phyloP scores from a whole-genome alignment of 2,329 filamentous ascomycete species.

The Paecilomyces variotii region DNA sequence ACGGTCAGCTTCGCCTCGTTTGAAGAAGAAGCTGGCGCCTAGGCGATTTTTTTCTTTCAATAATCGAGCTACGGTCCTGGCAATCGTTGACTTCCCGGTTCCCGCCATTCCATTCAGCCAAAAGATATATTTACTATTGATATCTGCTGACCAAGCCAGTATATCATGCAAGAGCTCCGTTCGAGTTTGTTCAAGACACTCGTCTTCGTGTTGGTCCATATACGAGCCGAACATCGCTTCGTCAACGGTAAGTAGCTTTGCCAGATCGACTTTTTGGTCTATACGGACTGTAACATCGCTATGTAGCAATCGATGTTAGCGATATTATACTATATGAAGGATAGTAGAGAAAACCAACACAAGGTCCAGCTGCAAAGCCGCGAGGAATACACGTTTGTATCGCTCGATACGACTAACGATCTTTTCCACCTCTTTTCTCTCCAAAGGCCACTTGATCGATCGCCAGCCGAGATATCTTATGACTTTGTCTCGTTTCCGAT shows the following conservation, averaged over 20 bases:
- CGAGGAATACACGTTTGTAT: no score
- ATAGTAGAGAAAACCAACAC: no score
- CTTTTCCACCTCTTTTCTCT: no score
- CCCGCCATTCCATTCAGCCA: not conserved
- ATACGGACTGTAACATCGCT: not conserved
- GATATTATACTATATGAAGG: no score
- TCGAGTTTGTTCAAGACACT: not conserved
- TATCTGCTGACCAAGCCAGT: not conserved
- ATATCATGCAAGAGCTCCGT: not conserved
- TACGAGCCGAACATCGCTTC: not conserved
- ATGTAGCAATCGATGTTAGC: no score
- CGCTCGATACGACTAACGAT: no score
- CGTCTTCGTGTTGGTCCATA: not conserved
- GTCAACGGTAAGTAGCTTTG: not conserved
- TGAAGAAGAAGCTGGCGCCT: constrained; percentile 40
- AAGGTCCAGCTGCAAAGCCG: no score
- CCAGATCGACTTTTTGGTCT: not conserved
- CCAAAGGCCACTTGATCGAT: no score
- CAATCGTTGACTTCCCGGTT: not conserved
- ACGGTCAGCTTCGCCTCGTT: constrained; percentile 31
- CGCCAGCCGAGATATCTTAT: no score
- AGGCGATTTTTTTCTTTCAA: constrained; percentile 13
- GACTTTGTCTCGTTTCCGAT: no score
- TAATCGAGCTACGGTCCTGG: constrained; percentile 12
- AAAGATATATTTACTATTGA: not conserved